These are phyloP conservation scores for Volvox reticuliferus DNA, from an alignment of 139 green algal genomes.

Conservation along the genomic window DNA sequence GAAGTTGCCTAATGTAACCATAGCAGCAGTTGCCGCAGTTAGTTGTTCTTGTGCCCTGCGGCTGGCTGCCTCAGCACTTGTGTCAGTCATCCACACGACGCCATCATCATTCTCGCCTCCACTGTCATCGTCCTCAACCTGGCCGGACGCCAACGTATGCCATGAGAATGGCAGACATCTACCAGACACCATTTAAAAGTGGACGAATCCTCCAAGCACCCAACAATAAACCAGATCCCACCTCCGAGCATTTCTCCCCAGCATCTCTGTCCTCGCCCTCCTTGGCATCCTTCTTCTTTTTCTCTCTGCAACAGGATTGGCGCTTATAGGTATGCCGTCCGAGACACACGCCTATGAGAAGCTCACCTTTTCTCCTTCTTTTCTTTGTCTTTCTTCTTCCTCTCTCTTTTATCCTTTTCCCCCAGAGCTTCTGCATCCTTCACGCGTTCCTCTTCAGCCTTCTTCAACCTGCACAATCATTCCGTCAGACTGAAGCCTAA, in stretches of 20 bases:
- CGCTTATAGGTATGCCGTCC: no score
- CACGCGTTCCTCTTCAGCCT: constrained; percentile 92
- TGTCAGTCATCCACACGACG: constrained; percentile 96
- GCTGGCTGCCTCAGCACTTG: constrained; percentile 74
- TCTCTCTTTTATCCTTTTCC: constrained; percentile 82
- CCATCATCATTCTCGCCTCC: constrained; percentile 68
- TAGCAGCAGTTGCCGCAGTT: constrained; percentile 82
- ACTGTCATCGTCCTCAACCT: constrained; percentile 36
- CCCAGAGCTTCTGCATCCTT: constrained; percentile 72
- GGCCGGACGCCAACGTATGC: no score
- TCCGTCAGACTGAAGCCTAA: no score
- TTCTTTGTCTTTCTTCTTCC: constrained; percentile 69
- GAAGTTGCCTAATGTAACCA: constrained; percentile 91
- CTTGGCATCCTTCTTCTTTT: constrained; percentile 61
- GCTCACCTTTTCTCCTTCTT: constrained; percentile 66
- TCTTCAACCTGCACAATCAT: constrained; percentile 79
- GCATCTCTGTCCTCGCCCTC: constrained; percentile 42
- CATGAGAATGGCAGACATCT: no score
- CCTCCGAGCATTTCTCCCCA: not conserved
- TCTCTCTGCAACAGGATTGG: constrained; percentile 58
- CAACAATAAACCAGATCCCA: not conserved
- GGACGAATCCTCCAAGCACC: no score
- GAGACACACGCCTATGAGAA: no score
- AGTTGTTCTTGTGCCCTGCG: constrained; percentile 92
- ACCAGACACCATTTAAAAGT: no score